Base-by-base conservation (phyloP, 768 basidiomycete genomes). In the Nevesoporus exiguus region DNA sequence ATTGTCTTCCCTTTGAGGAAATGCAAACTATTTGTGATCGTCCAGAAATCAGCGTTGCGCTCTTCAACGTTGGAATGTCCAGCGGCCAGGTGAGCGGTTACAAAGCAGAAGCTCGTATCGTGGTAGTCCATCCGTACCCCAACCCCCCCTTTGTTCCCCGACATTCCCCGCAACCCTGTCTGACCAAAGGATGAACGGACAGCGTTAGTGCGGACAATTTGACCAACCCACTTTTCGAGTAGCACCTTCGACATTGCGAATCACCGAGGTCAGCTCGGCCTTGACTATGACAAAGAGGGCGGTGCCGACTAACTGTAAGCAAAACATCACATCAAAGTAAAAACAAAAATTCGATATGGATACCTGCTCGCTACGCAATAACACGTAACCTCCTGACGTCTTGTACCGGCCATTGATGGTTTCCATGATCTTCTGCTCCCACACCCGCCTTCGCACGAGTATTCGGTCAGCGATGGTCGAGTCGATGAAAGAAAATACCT, bases 11-110 rank as follows among this genome's bases (percentile, higher is more conserved):
- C 97, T 61, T 86, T 85, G 46, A 87, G 78, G 69, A 99, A 99
- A 56, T 91, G 88, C 31, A 99, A 68, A 1, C 89, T 92, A 47
- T 81, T 79, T 10, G 77, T 77, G 51, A 99, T 96, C 7, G 97
- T 98, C 51, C 80, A 76, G 64, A 94, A 98, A 71, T 99, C 97
- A 11, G 85, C 80, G 63, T 98, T 94, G 25, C 97, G 81, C 67
- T 98, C 97, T 31, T 88, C 86, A 4, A 93, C 76, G 63, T 96
- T 96, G 7, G 80, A 66, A 64, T 97, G 94, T 7, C 97, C 97
- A n/a, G 97, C 95, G 15, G 97, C 95, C 39, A 98, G 80, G 71
- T 98, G 97, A 4, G 92, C 93, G 9, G 96, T 98, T 57, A 99
- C 69, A 73, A 98, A 95, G 73, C 97, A 99, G 63, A 98, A 88